Conservation (phyloP, 371 early-diverging fungal genomes). For the Chytridium lagenaria region DNA sequence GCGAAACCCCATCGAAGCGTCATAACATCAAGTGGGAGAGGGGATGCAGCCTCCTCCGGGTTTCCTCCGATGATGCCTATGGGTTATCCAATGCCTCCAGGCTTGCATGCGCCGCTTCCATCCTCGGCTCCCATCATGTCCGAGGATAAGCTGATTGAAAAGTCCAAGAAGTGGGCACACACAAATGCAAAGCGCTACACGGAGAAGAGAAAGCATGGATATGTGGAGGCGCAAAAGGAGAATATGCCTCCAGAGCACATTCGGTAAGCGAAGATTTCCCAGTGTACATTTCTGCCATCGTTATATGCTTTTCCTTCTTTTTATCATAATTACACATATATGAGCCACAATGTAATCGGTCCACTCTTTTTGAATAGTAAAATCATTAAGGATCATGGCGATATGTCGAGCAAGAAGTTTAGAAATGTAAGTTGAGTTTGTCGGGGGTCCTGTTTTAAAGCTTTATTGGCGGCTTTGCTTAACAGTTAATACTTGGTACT, state of each 20-base stretch:
- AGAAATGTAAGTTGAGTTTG: conserved; percentile 58
- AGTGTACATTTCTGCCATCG: too few relatives aligned
- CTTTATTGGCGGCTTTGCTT: background rate
- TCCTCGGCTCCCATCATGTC: conserved; percentile 12
- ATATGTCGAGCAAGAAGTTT: conserved; percentile 97
- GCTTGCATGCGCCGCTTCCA: conserved; percentile 25
- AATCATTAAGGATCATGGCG: conserved; percentile 97
- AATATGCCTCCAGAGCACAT: conserved; percentile 98
- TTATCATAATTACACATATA: too few relatives aligned
- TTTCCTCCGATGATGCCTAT: conserved; percentile 19
- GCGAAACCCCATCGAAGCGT: too few relatives aligned
- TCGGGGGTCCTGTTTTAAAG: too few relatives aligned
- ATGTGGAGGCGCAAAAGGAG: conserved; percentile 71
- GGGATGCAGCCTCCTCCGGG: conserved; percentile 21
- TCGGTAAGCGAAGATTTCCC: conserved; percentile 56
- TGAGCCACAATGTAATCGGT: too few relatives aligned
- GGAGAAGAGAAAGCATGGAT: conserved; percentile 91
- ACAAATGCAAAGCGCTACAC: conserved; percentile 90
- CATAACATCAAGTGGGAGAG: too few relatives aligned
- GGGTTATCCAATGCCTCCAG: conserved; percentile 13
- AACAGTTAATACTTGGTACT: background rate
- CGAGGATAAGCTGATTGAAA: conserved; percentile 50
- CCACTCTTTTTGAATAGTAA: conserved; percentile 46
- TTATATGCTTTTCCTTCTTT: too few relatives aligned
- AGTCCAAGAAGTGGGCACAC: conserved; percentile 82